Conservation (phyloP, 2,329 filamentous ascomycete genomes). For the Calonectria pteridis region DNA sequence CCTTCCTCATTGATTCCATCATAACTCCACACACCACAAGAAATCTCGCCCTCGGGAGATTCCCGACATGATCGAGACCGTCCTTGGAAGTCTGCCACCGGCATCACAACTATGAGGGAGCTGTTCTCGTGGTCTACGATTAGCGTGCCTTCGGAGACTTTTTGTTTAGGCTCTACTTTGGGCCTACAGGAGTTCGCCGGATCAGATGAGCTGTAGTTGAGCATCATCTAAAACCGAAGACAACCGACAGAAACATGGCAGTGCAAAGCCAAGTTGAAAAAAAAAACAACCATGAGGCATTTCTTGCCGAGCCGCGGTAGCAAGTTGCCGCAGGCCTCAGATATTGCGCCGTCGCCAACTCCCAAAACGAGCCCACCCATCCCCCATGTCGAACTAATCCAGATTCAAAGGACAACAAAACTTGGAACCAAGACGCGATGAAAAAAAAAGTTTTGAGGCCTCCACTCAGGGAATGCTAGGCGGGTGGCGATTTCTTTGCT, state of each 20-base stretch:
- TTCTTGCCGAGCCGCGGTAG: slow-evolving; percentile 4
- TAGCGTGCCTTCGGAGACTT: neutral
- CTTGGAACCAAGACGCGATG: neutral
- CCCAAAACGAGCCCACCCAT: neutral
- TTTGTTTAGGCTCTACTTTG: neutral
- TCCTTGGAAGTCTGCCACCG: no score
- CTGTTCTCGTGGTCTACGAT: neutral
- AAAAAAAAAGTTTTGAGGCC: neutral
- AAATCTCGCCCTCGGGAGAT: neutral
- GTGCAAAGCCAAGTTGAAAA: neutral
- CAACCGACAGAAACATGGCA: neutral
- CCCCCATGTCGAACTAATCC: neutral
- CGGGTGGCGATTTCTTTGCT: slow-evolving; percentile 8
- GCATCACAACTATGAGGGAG: neutral
- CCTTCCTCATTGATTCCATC: neutral
- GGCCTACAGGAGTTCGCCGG: neutral
- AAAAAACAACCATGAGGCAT: neutral
- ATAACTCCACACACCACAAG: neutral
- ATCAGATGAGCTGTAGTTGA: neutral
- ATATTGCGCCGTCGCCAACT: neutral
- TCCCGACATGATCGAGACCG: neutral
- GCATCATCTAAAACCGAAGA: neutral
- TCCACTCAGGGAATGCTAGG: neutral
- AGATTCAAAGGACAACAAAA: slow-evolving; percentile 6
- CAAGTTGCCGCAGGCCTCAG: neutral